Evolutionary conservation across 306 rosid species (phyloP), one percentile per base, ranked within the genome.

Genomic region (Senna tora): DNA sequence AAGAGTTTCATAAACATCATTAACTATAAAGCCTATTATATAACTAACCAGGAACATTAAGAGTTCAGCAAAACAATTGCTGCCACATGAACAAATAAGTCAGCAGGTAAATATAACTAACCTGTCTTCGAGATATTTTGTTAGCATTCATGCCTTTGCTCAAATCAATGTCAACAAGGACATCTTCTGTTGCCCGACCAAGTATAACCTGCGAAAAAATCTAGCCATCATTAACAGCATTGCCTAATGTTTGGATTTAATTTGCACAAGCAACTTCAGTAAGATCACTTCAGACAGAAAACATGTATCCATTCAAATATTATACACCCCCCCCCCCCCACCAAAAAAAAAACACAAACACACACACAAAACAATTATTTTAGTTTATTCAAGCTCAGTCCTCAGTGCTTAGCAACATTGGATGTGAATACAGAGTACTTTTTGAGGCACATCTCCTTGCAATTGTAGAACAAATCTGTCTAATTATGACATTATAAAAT

Each of bases 61-160:
- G 61, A 47, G 74, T 72, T 57, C 41, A 78, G 55, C 55, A 75
- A 55, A 56, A 78, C 16, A 6, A 9, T 67, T 66, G 57, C 71
- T 8, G 46, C 59, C 9, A 39, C 65, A 57, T 61, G 50, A 51
- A 55, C 58, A 33, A 49, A 36, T 10, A 65, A 53, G 53, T 36
- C 34, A 41, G 42, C 58, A 42, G 22, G 60, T 51, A 68, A 42
- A 52, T 70, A 62, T 64, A 65, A 74, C 85, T 46, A 75, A 95
- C 99, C 97, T 95, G 97, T 25, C 86, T 90, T 28, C 99, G 89
- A 79, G 99, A 95, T 77, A 92, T 84, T 83, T 86, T 83, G 62
- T 88, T 91, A 25, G 85, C 77, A 33, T 67, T 61, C n/a, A 95
- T 86, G 72, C 80, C 99, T 78, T 79, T 92, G 75, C 96, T 80